Base-by-base conservation (phyloP, 169 alveolate species). In the Cryptosporidium tyzzeri region DNA sequence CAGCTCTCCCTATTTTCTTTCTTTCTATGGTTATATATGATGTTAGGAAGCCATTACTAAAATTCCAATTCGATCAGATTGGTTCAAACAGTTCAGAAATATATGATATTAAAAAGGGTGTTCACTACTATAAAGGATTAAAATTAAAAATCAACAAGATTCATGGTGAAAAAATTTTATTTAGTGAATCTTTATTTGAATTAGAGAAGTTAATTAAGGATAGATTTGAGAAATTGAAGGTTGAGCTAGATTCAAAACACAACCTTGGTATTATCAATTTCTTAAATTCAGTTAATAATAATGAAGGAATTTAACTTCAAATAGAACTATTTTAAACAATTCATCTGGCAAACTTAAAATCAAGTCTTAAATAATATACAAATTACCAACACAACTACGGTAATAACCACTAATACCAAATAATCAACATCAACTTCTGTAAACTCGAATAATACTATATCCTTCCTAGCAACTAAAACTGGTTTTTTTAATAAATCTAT, bases 81-180 rank as follows among this genome's bases (percentile, higher is more conserved):
- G 45, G 33, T 2, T 44, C 48, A 18, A 31, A 31, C 8, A 23
- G 21, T 51, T 23, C n/a, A 10, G 85, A 71, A 51, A 71, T 12
- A 21, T 71, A 51, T 50, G 53, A 50, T 21, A 5, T 71, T 12
- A 71, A 71, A 9, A 71, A 14, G 26, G 85, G 85, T 1, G 1
- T 71, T 7, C 62, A 71, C 51, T 29, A 9, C 50, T 45, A 51
- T 51, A 71, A 16, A 35, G 70, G 70, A 18, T 18, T 71, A 21
- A 71, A 71, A 33, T 10, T 71, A n/a, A 51, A 45, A n/a, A 71
- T 70, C 16, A 71, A 71, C 45, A 50, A 71, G 10, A 71, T 71
- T 23, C 53, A 50, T 51, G 33, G 35, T n/a, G 53, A 71, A 50
- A 45, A 33, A 21, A 71, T 71, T 8, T 26, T 71, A 10, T 51